Evolutionary conservation across 2,329 filamentous ascomycete genomes (phyloP), one percentile per base, ranked within the genome.

Genomic region (Xylariaceae sp.): DNA sequence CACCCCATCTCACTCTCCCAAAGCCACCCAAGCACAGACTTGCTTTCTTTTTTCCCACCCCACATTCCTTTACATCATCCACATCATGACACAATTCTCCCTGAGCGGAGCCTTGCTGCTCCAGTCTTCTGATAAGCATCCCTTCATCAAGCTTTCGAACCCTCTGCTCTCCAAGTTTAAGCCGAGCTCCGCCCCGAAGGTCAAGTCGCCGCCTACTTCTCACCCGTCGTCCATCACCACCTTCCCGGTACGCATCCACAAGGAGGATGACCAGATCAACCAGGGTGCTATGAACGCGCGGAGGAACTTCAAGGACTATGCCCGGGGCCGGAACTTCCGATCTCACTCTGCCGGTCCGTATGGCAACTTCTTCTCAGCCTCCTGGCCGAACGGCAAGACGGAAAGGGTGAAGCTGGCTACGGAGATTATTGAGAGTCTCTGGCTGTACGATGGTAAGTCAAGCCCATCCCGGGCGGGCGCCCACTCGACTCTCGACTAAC

Each of bases 371-470:
- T 65, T 65, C 56, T 56, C 64, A 7, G 60, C 42, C 34, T 65
- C 57, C 10, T 65, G 64, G 64, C 60, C 64, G 2, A 59, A 62
- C n/a, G 64, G 64, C 23, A 64, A 64, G 56, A 57, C 58, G 13
- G 64, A 65, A 34, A 15, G 64, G 42, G 60, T 65, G 13, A 65
- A 62, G 62, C 23, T 65, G 37, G 62, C 64, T n/a, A 64, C 64
- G 2, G 64, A 65, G 52, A 65, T 65, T 37, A 65, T 65, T 9
- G 64, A 65, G 50, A 64, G 62, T 44, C 39, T 65, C 2, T 65
- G 64, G 64, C 13, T 64, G 30, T 65, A 65, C 30, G 64, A 65
- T 58, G 64, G 64, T 65, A 59, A 65, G 64, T 10, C 17, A 23
- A 49, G 44, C 13, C 17, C 42, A 9, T 23, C 30, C 44, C 35